A percentile compares a stretch with the other conserved stretches of the same genome.
Evolutionary conservation across 352 stramenopile genomes (phyloP).

Genomic region (Pythium aphanidermatum): DNA sequence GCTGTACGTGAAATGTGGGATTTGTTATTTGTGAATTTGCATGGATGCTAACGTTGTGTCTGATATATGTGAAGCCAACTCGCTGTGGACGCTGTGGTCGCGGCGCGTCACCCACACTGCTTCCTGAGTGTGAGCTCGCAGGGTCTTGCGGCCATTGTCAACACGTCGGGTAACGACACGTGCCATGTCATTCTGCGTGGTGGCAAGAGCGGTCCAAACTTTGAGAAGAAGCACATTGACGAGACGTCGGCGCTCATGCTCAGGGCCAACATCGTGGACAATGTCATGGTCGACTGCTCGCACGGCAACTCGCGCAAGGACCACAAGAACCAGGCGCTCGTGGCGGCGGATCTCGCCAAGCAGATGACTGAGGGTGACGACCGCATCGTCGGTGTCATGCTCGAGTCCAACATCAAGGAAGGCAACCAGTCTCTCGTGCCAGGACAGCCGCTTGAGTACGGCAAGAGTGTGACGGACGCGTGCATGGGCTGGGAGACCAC

Average conservation of each 20-base stretch:
- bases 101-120: constrained; percentile 77
- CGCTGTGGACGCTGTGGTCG: constrained; percentile 80
- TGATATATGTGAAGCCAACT: constrained; percentile 50
- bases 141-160: constrained; percentile 83
- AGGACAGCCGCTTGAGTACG: constrained; percentile 76
- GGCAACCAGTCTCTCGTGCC: constrained; percentile 73
- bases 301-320: constrained; percentile 89
- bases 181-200: constrained; percentile 89
- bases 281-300: constrained; percentile 89
- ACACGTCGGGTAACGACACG: constrained; percentile 79
- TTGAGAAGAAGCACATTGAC: constrained; percentile 77
- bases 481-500: constrained; percentile 87
- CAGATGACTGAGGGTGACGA: constrained; percentile 72
- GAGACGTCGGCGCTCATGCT: constrained; percentile 72
- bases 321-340: constrained; percentile 80
- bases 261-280: constrained; percentile 76
- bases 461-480: constrained; percentile 87
- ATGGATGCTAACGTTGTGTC: too few species aligned
- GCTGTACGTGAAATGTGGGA: constrained; percentile 27
- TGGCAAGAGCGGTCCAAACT: constrained; percentile 83
- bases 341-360: constrained; percentile 60
- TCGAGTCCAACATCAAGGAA: constrained; percentile 86
- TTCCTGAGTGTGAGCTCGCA: constrained; percentile 87
- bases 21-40: neutral
- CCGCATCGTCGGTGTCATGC: constrained; percentile 83